Evolutionary conservation across 2,329 filamentous ascomycete genomes (phyloP), one percentile per base, ranked within the genome.

Genomic region (Neurospora crassa): DNA sequence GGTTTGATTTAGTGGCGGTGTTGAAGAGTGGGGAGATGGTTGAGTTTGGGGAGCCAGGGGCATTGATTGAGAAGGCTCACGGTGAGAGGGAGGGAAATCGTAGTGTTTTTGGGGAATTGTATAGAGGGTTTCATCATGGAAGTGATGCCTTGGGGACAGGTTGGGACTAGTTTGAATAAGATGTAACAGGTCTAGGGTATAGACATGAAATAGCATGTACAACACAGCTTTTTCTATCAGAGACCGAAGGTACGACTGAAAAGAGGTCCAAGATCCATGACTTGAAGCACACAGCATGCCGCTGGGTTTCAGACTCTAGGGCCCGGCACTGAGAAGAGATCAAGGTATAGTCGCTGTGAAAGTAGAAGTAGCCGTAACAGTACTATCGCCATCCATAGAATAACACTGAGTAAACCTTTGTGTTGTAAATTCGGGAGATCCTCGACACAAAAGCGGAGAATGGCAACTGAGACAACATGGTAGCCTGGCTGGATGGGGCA

Each of bases 1-100:
- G 70, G 14, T 72, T 70, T 70, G 73, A 74, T 53, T 12, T 71
- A 16, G 70, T 74, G 18, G 71, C 70, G 1, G 71, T 72, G 37
- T 29, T 72, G 67, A 70, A 72, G 2, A 20, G 69, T 3, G 71
- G 71, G 14, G 40, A 67, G 69, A 45, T 72, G 7, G 43, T 69
- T 7, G 71, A 72, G 43, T 70, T 47, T 24, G 71, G 71, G 4
- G 47, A 67, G 29, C 71, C 71, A 12, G 43, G 70, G 59, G 68
- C 45, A 18, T 34, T 72, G 59, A 45, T 72, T 68, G 67, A 72
- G 68, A 40, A 14, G 16, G 53, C 53, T 18, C 12, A 10, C 0
- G 14, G 24, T 34, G 20, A 59, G 14, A 24, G 14, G 14, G 24
- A 63, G 8, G 24, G 14, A 7, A 18, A 8, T 16, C 12, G 20